Conservation (phyloP, 23 red algal species). For the Gracilaria gracilis region DNA sequence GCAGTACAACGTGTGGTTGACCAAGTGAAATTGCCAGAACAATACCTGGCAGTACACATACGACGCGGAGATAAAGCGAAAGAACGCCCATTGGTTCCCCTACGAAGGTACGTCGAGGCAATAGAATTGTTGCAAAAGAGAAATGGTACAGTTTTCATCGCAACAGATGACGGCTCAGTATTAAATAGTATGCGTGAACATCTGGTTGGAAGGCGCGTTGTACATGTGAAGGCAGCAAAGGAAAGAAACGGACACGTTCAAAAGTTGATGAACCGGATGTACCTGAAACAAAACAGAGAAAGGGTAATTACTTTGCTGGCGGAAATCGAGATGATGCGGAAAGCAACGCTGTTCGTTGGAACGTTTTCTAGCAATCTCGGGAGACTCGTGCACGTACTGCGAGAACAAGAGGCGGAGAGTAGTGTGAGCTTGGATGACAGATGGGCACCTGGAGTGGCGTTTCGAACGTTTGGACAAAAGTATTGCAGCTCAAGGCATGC, state of each 20-base stretch:
- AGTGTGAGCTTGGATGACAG: conserved; percentile 64
- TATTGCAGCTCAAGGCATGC: conserved; percentile 59
- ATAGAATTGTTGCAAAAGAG: not conserved
- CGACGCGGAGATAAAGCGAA: conserved; percentile 77
- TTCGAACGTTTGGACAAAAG: conserved; percentile 46
- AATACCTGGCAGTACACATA: conserved; percentile 73
- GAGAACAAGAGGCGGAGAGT: conserved; percentile 9
- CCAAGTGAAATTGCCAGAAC: conserved; percentile 1
- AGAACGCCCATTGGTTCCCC: conserved; percentile 48
- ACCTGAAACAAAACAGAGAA: conserved; percentile 9
- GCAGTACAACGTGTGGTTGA: not conserved
- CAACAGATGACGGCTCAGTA: conserved; percentile 65
- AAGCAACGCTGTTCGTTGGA: conserved; percentile 52
- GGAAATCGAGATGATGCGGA: conserved; percentile 61
- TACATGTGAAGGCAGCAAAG: not conserved
- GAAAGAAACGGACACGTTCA: conserved; percentile 60
- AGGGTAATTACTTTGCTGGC: conserved; percentile 55
- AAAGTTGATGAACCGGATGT: conserved; percentile 30
- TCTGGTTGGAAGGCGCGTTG: conserved; percentile 41
- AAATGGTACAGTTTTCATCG: conserved; percentile 49
- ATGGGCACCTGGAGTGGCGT: conserved; percentile 81
- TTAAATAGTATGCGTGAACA: conserved; percentile 19
- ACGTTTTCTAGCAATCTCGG: conserved; percentile 80
- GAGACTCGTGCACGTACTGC: conserved; percentile 66
- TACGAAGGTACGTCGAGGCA: conserved; percentile 50